Base-by-base conservation (phyloP, 345 rosid genomes). In the Citrus australasica region DNA sequence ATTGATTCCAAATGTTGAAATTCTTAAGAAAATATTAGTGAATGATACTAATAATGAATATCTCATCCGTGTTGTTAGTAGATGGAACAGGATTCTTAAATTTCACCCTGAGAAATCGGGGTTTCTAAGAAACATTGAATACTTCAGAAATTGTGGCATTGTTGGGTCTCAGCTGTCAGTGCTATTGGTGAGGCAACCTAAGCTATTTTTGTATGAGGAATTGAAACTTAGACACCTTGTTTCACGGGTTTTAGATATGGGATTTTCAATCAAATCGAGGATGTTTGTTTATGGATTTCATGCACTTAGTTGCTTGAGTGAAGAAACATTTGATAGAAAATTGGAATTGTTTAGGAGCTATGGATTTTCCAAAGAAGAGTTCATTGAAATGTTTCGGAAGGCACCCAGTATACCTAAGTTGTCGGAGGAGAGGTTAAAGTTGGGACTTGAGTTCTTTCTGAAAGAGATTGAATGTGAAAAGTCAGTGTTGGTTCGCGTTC, bases 221-320 rank as follows among this genome's bases (percentile, higher is more conserved):
- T 48, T 79, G 0, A 59, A 22, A n/a, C 75, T 86, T 62, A 76
- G 56, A 28, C 76, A 40, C 14, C 37, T 81, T 21, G 83, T 81
- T 75, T 75, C 67, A 0, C 70, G 62, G 68, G 81, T 35, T 67
- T 72, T 73, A 22, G 77, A 74, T 61, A 65, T 84, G 77, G 91
- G 91, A 9, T 76, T 86, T 67, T 77, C 85, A 4, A 74, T 79
- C 10, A 55, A 84, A 22, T 88, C 89, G 13, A 76, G 85, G 74
- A 84, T 86, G 89, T 80, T 86, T 7, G 88, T 76, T 55, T 65
- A 84, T 67, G 91, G 75, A 7, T 40, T 86, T 22, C 72, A 40
- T 37, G 27, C 88, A 37, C 6, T 83, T 74, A 80, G 83, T 80
- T 64, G 81, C 71, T 3, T 84, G 73, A 84, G 80, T 71, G 76